phyloP scores from a whole-genome alignment of 306 rosid genomes.

The Clitoria ternatea region DNA sequence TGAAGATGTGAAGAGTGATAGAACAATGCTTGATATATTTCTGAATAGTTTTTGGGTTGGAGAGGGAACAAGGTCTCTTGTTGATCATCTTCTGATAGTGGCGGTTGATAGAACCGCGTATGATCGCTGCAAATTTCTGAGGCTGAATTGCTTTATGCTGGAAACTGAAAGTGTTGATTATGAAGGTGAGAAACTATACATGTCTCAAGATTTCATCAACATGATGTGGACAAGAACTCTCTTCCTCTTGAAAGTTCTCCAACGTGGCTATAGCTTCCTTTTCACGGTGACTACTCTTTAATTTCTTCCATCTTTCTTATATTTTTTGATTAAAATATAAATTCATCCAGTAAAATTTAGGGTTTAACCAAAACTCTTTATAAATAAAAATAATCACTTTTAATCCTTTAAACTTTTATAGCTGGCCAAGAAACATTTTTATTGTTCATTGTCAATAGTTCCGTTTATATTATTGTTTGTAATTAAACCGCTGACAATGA shows the following conservation, averaged over 20 bases:
- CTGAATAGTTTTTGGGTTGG: slow-evolving; percentile 71
- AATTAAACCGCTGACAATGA: no score
- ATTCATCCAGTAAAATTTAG: no score
- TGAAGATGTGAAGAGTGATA: slow-evolving; percentile 35
- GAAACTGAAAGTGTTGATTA: slow-evolving; percentile 57
- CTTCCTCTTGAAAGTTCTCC: slow-evolving; percentile 57
- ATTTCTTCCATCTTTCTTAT: neutral
- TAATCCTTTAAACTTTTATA: no score
- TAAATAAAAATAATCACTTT: no score
- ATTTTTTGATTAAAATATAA: neutral
- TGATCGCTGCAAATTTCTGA: slow-evolving; percentile 51
- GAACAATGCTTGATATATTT: slow-evolving; percentile 72
- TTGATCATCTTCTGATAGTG: slow-evolving; percentile 53
- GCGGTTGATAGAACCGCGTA: slow-evolving; percentile 69
- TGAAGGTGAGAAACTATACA: slow-evolving; percentile 54
- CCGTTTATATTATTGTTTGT: no score
- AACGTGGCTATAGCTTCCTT: slow-evolving; percentile 65
- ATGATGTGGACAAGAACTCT: slow-evolving; percentile 85
- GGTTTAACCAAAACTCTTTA: no score
- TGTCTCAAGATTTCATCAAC: slow-evolving; percentile 65
- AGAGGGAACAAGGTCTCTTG: slow-evolving; percentile 44
- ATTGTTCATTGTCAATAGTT: no score
- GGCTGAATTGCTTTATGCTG: slow-evolving; percentile 51
- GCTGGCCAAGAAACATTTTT: no score
- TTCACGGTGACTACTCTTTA: slow-evolving; percentile 51